Evolutionary conservation across 306 rosid species (phyloP).

Genomic region (Vigna trinervia): DNA sequence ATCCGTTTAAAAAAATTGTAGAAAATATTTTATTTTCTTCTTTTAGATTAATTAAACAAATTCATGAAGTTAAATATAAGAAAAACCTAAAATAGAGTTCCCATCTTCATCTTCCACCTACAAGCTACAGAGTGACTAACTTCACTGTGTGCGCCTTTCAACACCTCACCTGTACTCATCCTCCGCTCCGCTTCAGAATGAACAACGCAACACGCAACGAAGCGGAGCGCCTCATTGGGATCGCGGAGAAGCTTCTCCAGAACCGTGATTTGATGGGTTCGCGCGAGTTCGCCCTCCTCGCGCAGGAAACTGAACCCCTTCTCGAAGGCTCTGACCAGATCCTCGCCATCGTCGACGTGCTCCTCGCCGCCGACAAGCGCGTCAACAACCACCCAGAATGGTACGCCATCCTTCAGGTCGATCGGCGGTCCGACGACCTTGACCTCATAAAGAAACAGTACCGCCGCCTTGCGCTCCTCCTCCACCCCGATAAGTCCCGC

Average conservation of each 20-base stretch:
- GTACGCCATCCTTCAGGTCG: conserved; percentile 81
- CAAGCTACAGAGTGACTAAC: not conserved
- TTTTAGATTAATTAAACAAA: too few species aligned
- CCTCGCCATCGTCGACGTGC: conserved; percentile 83
- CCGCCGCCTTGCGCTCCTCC: conserved; percentile 86
- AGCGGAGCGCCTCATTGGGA: conserved; percentile 82
- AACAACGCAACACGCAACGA: conserved; percentile 58
- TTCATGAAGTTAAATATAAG: too few species aligned
- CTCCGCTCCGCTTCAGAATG: conserved; percentile 8
- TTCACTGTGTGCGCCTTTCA: not conserved
- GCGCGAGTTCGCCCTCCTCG: conserved; percentile 78
- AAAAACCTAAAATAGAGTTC: too few species aligned
- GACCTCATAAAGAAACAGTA: conserved; percentile 79
- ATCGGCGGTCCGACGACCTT: conserved; percentile 65
- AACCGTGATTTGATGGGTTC: conserved; percentile 80
- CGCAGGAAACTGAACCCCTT: conserved; percentile 91
- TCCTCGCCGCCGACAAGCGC: conserved; percentile 76
- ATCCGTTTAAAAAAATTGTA: too few species aligned
- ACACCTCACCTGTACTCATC: not conserved
- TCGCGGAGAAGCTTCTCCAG: conserved; percentile 79
- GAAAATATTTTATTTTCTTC: too few species aligned
- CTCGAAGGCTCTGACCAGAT: conserved; percentile 95
- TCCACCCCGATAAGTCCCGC: conserved; percentile 88
- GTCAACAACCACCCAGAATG: conserved; percentile 82
- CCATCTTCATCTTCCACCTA: too few species aligned